Base-by-base conservation (phyloP, 495 filamentous ascomycete species). In the Daldinia vernicosa region DNA sequence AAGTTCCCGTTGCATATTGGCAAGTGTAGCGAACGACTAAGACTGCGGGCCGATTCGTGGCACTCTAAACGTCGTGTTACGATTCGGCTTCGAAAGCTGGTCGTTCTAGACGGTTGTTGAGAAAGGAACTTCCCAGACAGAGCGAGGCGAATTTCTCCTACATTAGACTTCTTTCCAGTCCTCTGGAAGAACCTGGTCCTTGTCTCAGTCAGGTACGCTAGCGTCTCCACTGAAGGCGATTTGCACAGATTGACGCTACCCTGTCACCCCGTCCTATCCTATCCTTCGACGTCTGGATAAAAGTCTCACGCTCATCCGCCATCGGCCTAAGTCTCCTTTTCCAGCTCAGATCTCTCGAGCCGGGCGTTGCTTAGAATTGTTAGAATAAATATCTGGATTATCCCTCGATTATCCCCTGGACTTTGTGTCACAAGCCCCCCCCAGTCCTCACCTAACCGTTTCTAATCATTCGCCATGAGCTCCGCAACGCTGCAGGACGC, bases 181-280 rank as follows among this genome's bases (percentile, higher is more conserved):
- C 68, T 58, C 45, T 67, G 75, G 75, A 74, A 69, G 60, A 63
- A 53, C 68, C 60, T 65, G 59, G 71, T 71, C 70, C 72, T 59
- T 71, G 64, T 59, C 69, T 47, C 30, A 24, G 28, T 59, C 45
- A n/a, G n/a, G n/a, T 24, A 22, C 67, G 15, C 63, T 77, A 77
- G 75, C 70, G 75, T 75, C 75, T 57, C 75, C 75, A 75, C 75
- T 51, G 54, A 47, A 58, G 22, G 66, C 43, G 72, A 39, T 62
- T 67, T 26, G 61, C 54, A 65, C 63, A 63, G 54, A n/a, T n/a
- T n/a, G n/a, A 60, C 61, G 45, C 71, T 69, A 67, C 67, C 67
- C 60, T 72, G 72, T 61, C 69, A 47, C 47, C 52, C 64, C 45
- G 43, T 66, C 56, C 51, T 68, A 62, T 64, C 54, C 63, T 56